Percentiles rank a stretch among this genome's conserved stretches.
Evolutionary conservation across 2,329 filamentous ascomycete species (phyloP).

Genomic region (Fusarium verrucosum): DNA sequence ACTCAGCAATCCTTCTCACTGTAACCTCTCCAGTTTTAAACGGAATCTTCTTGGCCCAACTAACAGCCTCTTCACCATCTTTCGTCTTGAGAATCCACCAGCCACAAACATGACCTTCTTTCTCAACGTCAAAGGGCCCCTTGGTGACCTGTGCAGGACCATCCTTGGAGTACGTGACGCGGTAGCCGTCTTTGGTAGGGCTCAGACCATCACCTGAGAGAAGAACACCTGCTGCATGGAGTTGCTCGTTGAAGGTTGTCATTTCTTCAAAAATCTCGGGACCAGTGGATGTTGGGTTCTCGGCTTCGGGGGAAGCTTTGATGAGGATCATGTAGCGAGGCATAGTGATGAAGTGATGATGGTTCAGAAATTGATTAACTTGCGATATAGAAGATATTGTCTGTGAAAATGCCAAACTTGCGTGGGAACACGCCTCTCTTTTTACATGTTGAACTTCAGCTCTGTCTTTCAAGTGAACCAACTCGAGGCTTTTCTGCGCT

Average conservation of each 20-base stretch:
- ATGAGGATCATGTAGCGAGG: slow-evolving; percentile 46
- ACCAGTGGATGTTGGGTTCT: slow-evolving; percentile 16
- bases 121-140: slow-evolving; percentile 45
- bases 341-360: slow-evolving; percentile 30
- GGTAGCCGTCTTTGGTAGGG: slow-evolving; percentile 42
- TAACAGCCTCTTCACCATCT: slow-evolving; percentile 44
- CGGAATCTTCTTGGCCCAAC: slow-evolving; percentile 45
- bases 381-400: not conserved
- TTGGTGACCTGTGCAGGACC: slow-evolving; percentile 34
- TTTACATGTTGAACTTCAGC: not conserved
- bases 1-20: slow-evolving; percentile 39
- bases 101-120: slow-evolving; percentile 43
- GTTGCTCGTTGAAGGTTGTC: slow-evolving; percentile 43
- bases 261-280: slow-evolving; percentile 41
- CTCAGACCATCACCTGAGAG: slow-evolving; percentile 43
- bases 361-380: not conserved
- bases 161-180: slow-evolving; percentile 39
- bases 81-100: slow-evolving; percentile 47
- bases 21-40: slow-evolving; percentile 42
- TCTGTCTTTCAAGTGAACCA: not conserved
- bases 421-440: not conserved
- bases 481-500: not conserved
- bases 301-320: slow-evolving; percentile 42
- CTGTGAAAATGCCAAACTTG: not conserved
- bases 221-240: slow-evolving; percentile 42